Evolutionary conservation across 805 yeast genomes (phyloP).

Genomic region (Hanseniaspora jakobsenii): DNA sequence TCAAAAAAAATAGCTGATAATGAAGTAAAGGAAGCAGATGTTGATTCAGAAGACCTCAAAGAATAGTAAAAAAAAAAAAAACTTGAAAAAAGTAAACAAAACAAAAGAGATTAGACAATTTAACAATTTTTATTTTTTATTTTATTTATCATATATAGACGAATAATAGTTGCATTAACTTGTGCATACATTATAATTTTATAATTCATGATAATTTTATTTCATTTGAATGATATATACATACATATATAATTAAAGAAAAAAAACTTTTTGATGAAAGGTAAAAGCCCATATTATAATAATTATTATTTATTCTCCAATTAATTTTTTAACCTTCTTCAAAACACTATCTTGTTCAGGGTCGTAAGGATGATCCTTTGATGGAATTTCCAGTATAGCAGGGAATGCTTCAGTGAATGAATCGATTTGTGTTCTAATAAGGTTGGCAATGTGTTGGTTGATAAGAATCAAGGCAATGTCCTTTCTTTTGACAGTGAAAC

Average conservation of each 20-base stretch:
- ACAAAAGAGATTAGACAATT: too few relatives aligned
- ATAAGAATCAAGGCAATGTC: constrained; percentile 89
- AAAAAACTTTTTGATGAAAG: too few relatives aligned
- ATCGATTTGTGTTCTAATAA: constrained; percentile 72
- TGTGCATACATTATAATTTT: too few relatives aligned
- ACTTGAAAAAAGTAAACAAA: too few relatives aligned
- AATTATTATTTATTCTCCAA: constrained; percentile 56
- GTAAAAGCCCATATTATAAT: too few relatives aligned
- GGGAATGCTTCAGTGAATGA: constrained; percentile 84
- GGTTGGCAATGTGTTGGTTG: constrained; percentile 90
- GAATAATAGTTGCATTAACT: too few relatives aligned
- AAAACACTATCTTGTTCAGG: constrained; percentile 95
- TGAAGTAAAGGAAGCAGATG: constrained; percentile 11
- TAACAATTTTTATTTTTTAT: too few relatives aligned
- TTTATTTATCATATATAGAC: too few relatives aligned
- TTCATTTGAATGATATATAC: too few relatives aligned
- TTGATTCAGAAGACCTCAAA: constrained; percentile 10
- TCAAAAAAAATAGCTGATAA: constrained; percentile 10
- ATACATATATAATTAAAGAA: too few relatives aligned
- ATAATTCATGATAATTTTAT: too few relatives aligned
- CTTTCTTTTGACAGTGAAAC: constrained; percentile 59
- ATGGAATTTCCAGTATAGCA: constrained; percentile 90
- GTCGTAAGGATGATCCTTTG: constrained; percentile 96
- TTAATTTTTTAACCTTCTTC: constrained; percentile 84
- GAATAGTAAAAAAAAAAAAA: too few relatives aligned